Base-by-base conservation (phyloP, 805 yeast species). In the Pichia rugopelliculosa region DNA sequence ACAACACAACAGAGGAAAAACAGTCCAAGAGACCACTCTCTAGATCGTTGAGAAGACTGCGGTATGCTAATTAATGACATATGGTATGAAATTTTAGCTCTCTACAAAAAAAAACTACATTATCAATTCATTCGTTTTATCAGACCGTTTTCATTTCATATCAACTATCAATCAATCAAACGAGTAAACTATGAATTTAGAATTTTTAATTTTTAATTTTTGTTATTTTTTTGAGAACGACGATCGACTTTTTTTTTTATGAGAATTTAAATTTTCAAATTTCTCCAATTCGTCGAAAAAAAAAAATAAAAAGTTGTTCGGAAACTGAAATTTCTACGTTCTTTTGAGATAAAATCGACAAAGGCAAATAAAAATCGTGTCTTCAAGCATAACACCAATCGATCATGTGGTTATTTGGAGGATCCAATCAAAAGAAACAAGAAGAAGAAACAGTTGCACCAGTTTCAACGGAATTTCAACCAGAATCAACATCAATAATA, bases 11-110 rank as follows among this genome's bases (percentile, higher is more conserved):
- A 72, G 22, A 90, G 73, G 66, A 87, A 77, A 21, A 82, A 55
- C 21, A 91, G 74, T 2, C 98, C 98, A 20, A 87, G 58, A 0
- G 82, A 71, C 97, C 97, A 89, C 52, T 75, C 62, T 44, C 57
- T 50, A 7, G 53, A 47, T 36, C 53, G 43, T 15, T 39, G 17
- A 7, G 36, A 21, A 8, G 40, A 30, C 15, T 30, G 10, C 4
- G 17, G 34, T 30, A 30, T 30, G 18, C 6, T n/a, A 30, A 30
- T n/a, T 17, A 30, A n/a, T 30, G 34, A 30, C 34, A 30, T 30
- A 10, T 8, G 6, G n/a, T 4, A 5, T 27, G n/a, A 8, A 8
- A 13, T 15, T 27, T 27, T 8, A 7, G n/a, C n/a, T n/a, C n/a
- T n/a, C n/a, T n/a, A n/a, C n/a, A n/a, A n/a, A n/a, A n/a, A n/a